Evolutionary conservation across 139 green algal genomes (phyloP), one percentile per base, ranked within the genome.

Genomic region (Prasinococcaceae sp.): DNA sequence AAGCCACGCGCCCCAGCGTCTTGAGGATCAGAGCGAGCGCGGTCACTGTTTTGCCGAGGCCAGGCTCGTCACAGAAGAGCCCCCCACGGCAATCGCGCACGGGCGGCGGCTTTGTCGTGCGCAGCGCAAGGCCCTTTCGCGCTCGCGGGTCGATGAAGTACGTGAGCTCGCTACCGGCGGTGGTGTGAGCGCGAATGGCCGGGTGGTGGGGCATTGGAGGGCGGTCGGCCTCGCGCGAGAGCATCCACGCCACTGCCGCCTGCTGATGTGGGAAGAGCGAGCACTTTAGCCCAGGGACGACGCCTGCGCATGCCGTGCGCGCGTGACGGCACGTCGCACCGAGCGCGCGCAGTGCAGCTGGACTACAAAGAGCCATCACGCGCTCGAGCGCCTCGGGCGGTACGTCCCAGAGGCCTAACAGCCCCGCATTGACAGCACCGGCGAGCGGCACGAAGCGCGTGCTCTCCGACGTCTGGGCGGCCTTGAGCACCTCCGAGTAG

Each of bases 31-130:
- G 69, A 1, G 69, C 68, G 20, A 96, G 49, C 1, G 63, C 70
- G 6, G 65, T 74, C 10, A 74, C 53, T 6, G 86, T 95, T 67
- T 95, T 95, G 19, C 86, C 86, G 22, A 95, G 72, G 1, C 86
- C 86, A 4, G 86, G 86, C 47, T 94, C 86, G 47, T 94, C 86
- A 44, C 86, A 94, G 32, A 94, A 81, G 32, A 95, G 63, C 8
- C 86, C 86, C 1, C 85, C 85, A 6, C 55, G 44, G 14, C 80
- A 63, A 43, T 84, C 76, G 0, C 2, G 30, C 41, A 76, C 19
- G 0, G n/a, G 16, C 1, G 39, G 30, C 2, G 73, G 68, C 14
- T 53, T 33, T 4, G 72, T 61, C 2, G 51, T n/a, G 1, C 19
- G 17, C 35, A 79, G 12, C 6, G 60, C 45, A 0, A 79, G 30